phyloP scores from a whole-genome alignment of 225 moss, liverwort and hornwort species.

The Pseudisothecium myosuroides region DNA sequence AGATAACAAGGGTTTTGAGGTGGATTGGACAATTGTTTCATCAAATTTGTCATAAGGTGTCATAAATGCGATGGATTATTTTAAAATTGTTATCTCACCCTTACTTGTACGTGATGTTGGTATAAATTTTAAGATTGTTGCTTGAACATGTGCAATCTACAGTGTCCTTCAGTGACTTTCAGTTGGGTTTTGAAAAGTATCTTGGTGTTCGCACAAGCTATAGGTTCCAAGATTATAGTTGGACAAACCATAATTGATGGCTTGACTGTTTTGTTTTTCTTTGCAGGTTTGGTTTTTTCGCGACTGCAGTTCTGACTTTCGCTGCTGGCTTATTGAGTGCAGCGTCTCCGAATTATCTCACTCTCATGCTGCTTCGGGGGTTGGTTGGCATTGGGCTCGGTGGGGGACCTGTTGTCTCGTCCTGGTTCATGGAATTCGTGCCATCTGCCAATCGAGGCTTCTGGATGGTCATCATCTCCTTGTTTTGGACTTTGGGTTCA shows the following conservation, averaged over 20 bases:
- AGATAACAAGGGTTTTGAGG: neutral
- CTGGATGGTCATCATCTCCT: slow-evolving; percentile 77
- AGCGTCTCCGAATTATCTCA: slow-evolving; percentile 43
- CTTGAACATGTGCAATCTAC: neutral
- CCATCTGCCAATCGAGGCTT: slow-evolving; percentile 75
- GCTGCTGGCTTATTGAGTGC: slow-evolving; percentile 67
- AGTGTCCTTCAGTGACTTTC: neutral
- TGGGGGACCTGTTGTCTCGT: slow-evolving; percentile 79
- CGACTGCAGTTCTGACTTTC: slow-evolving; percentile 78
- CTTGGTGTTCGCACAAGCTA: neutral
- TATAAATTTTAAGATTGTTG: neutral
- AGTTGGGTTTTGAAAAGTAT: neutral
- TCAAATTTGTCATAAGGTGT: neutral
- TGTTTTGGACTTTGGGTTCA: slow-evolving; percentile 87
- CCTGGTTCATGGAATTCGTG: slow-evolving; percentile 95
- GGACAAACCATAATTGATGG: neutral
- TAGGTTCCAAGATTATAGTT: neutral
- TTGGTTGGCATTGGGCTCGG: slow-evolving; percentile 81
- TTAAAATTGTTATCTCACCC: neutral
- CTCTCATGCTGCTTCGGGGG: slow-evolving; percentile 54
- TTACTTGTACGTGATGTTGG: neutral
- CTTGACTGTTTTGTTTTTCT: neutral
- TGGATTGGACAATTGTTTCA: neutral
- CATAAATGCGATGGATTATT: neutral
- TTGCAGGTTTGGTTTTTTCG: slow-evolving; percentile 77